Evolutionary conservation across 164 flowering plant species (phyloP), one percentile per base, ranked within the genome.

Genomic region (Paratinospora sagittata): DNA sequence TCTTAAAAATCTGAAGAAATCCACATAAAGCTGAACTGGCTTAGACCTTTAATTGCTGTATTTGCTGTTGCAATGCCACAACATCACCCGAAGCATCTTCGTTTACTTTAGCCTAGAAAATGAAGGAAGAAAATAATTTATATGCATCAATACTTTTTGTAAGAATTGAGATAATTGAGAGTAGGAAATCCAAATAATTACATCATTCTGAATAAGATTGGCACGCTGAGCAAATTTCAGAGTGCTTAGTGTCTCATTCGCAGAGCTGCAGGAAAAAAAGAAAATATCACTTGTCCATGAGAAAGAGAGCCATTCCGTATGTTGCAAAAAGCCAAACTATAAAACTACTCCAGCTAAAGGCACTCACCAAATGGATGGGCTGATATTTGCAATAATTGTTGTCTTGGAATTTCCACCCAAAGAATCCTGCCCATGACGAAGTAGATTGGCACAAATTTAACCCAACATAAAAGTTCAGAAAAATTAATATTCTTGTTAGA

Each of bases 341-440:
- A 74, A 41, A 21, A 62, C 13, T 36, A 24, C 37, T 21, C 61
- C 10, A 63, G 23, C 21, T 10, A 55, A 71, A 49, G 36, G 30
- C 66, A 61, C 65, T 63, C 11, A 90, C 98, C 98, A 83, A 68
- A 78, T 78, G 34, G 97, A 90, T 75, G 98, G 97, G 78, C 93
- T 93, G 86, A 89, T 85, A 79, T 89, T 93, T 24, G 97, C 95
- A 76, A 93, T 86, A 7, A 89, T 89, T 65, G 86, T 85, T 76
- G 98, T 93, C 79, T 93, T 93, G 8, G 95, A 93, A 79, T 93
- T 93, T 21, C 98, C 98, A 76, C 98, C 98, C 5, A 93, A 81
- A 58, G 98, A 93, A 76, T 93, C 98, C 97, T 93, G 92, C 80
- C 82, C 52, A 27, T 16, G 45, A 71, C 67, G 57, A 70, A 65